phyloP scores from a whole-genome alignment of 2,329 filamentous ascomycete genomes.

The Clonostachys sp. region DNA sequence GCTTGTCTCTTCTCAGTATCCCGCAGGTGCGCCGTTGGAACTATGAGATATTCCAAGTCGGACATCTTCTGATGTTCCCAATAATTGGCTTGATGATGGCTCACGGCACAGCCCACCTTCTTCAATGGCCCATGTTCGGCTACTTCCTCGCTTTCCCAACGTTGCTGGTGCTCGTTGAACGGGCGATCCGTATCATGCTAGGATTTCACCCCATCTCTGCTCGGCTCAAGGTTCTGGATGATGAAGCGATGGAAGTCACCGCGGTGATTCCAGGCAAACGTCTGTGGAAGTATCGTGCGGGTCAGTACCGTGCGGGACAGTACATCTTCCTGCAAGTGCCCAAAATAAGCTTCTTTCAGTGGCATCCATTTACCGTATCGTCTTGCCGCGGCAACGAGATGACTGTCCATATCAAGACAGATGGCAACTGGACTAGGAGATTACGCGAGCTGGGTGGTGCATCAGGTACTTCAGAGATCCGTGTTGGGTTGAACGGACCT shows the following conservation, averaged over 20 bases:
- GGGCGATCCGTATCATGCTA: constrained; percentile 34
- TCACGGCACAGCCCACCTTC: constrained; percentile 43
- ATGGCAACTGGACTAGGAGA: constrained; percentile 49
- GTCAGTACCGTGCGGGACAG: constrained; percentile 50
- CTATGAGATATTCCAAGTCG: constrained; percentile 53
- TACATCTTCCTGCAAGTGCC: constrained; percentile 54
- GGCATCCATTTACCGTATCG: constrained; percentile 57
- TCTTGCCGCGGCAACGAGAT: constrained; percentile 46
- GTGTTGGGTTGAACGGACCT: constrained; percentile 50
- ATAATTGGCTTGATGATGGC: constrained; percentile 51
- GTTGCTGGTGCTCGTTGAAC: constrained; percentile 43
- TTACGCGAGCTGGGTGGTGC: constrained; percentile 36
- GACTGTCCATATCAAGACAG: constrained; percentile 53
- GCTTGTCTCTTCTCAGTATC: constrained; percentile 40
- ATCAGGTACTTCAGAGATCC: constrained; percentile 26
- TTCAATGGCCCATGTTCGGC: constrained; percentile 52
- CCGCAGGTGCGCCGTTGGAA: constrained; percentile 44
- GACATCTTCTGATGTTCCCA: constrained; percentile 53
- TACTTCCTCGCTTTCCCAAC: constrained; percentile 51
- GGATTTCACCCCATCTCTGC: constrained; percentile 45
- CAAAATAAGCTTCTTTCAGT: constrained; percentile 46
- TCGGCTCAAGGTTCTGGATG: constrained; percentile 41
- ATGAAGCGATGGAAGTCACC: constrained; percentile 45
- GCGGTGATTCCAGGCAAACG: constrained; percentile 40
- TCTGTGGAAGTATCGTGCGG: constrained; percentile 49